Evolutionary conservation across 306 rosid genomes (phyloP), one percentile per base, ranked within the genome.

Genomic region (Vigna radiata): DNA sequence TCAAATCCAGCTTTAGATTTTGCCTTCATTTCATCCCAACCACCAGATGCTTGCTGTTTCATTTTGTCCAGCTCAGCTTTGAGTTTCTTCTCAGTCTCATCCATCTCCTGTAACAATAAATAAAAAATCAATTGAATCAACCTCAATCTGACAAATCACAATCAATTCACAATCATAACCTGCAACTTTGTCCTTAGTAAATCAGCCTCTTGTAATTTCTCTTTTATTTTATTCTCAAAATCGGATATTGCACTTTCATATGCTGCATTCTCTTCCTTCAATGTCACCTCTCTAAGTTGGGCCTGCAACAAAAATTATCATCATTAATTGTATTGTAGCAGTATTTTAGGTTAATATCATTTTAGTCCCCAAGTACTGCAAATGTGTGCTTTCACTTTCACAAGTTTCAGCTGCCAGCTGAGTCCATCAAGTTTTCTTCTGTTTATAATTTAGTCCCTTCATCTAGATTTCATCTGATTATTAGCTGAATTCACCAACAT

Each of bases 261-360:
- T 11, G 89, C 97, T 29, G 77, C 86, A 75, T 92, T 95, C 82
- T 95, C 97, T 83, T 91, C 98, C 77, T 81, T 89, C 68, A 92
- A 82, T 1, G 96, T 87, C 77, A 81, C 78, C 87, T 92, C 93
- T 81, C 98, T 87, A 73, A 89, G 87, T 53, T 90, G 97, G 36
- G 94, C 97, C 98, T 94, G 87, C 43, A 15, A 19, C 46, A 61
- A 31, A 61, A 55, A 10, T 21, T 16, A 11, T 13, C 11, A 29
- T 60, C 11, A 60, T 29, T 19, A 53, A 13, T 13, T 13, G 8
- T 12, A 13, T 6, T 13, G 8, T 12, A 13, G 8, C 12, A 21
- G 5, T 21, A 55, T 21, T 55, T 25, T 61, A 31, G 6, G 44
- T 16, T 7, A 7, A 14, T 27, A 14, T 8, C 23, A 61, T 6